phyloP scores from a whole-genome alignment of 352 stramenopile genomes.

The Globisporangium yorkense region DNA sequence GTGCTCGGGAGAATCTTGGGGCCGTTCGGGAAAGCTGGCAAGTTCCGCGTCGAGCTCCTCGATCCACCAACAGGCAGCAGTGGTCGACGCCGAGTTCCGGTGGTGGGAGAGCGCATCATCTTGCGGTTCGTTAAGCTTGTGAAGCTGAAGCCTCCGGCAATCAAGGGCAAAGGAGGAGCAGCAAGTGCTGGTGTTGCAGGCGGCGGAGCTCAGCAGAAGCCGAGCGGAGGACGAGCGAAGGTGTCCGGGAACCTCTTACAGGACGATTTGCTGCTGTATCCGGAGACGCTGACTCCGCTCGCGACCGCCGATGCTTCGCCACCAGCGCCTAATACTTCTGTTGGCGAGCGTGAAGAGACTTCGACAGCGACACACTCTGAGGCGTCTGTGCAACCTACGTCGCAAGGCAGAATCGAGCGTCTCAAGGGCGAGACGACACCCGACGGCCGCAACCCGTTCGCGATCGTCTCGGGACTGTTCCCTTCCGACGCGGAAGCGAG shows the following conservation, averaged over 20 bases:
- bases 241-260: slow-evolving; percentile 28
- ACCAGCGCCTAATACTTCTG: not conserved
- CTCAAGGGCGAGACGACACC: slow-evolving; percentile 64
- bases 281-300: slow-evolving; percentile 27
- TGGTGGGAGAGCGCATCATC: slow-evolving; percentile 35
- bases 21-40: slow-evolving; percentile 80
- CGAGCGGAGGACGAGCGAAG: not conserved
- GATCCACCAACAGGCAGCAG: not conserved
- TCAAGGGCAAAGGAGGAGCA: slow-evolving; percentile 13
- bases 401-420: slow-evolving; percentile 38
- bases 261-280: slow-evolving; percentile 34
- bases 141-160: slow-evolving; percentile 30
- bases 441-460: slow-evolving; percentile 58
- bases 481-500: slow-evolving; percentile 32
- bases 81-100: slow-evolving; percentile 7
- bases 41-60: slow-evolving; percentile 49
- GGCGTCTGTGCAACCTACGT: not conserved
- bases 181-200: not conserved
- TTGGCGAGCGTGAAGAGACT: not conserved
- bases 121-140: slow-evolving; percentile 58
- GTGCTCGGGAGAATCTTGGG: slow-evolving; percentile 47
- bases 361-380: not conserved
- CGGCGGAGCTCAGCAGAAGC: not conserved
- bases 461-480: slow-evolving; percentile 57
- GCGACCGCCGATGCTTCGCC: not conserved